Percentiles rank a stretch among this genome's conserved stretches.
phyloP scores from a whole-genome alignment of 139 green algal genomes.

The Haematococcus lacustris region DNA sequence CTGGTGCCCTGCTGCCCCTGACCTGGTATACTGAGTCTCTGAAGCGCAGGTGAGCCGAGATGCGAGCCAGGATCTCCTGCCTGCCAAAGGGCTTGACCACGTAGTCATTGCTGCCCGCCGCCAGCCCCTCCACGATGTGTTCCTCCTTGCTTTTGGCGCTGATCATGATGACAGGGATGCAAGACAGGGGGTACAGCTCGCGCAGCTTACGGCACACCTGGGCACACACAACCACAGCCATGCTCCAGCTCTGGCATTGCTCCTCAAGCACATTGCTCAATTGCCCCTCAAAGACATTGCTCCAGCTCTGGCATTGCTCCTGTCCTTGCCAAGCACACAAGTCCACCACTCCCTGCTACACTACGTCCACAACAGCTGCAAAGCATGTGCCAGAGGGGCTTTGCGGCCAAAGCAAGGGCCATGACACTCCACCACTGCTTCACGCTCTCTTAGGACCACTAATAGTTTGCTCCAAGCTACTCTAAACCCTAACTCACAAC shows the following conservation, averaged over 20 bases:
- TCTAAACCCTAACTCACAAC: too few relatives aligned
- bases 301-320: too few relatives aligned
- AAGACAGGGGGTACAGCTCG: slow-evolving; percentile 18
- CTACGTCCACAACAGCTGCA: too few relatives aligned
- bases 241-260: too few relatives aligned
- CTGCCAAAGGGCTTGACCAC: slow-evolving; percentile 55
- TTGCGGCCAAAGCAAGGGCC: too few relatives aligned
- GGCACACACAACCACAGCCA: background rate
- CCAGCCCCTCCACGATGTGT: slow-evolving; percentile 53
- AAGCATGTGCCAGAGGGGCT: too few relatives aligned
- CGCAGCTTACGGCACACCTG: slow-evolving; percentile 27
- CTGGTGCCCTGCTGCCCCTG: background rate
- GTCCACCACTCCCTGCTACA: too few relatives aligned
- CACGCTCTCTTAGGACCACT: too few relatives aligned
- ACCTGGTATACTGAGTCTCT: slow-evolving; percentile 21
- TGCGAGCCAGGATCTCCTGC: slow-evolving; percentile 50
- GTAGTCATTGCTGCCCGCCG: slow-evolving; percentile 13
- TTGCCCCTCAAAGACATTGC: background rate
- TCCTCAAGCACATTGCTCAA: background rate
- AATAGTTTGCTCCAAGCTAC: too few relatives aligned
- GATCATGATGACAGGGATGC: slow-evolving; percentile 61
- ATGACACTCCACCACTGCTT: too few relatives aligned
- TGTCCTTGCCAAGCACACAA: too few relatives aligned
- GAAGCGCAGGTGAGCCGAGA: slow-evolving; percentile 53
- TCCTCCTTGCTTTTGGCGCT: slow-evolving; percentile 51